Conservation (phyloP, 345 rosid genomes). For the Cardamine resedifolia region DNA sequence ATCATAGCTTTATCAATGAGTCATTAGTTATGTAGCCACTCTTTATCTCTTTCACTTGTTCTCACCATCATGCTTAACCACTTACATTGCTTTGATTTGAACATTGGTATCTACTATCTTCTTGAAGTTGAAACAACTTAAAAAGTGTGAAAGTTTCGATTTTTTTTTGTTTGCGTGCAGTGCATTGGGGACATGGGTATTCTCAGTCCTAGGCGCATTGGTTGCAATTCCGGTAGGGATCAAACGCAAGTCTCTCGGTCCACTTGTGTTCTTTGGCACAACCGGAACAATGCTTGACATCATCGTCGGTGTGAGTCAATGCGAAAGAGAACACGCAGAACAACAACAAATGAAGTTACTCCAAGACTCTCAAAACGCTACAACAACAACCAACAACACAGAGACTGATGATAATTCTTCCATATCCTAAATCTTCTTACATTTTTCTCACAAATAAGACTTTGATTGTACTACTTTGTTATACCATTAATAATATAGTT, state of each 20-base stretch:
- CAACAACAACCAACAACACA: slow-evolving; percentile 1
- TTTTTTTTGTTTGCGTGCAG: slow-evolving; percentile 41
- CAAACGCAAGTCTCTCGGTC: slow-evolving; percentile 79
- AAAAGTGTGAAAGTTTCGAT: not conserved
- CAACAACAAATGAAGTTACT: slow-evolving; percentile 79
- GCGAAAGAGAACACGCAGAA: slow-evolving; percentile 98
- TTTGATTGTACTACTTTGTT: not conserved
- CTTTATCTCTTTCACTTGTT: slow-evolving; percentile 2
- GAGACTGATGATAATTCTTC: slow-evolving; percentile 22
- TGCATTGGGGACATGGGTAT: slow-evolving; percentile 95
- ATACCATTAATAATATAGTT: not conserved
- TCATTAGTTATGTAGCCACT: not conserved
- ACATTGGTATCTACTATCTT: not conserved
- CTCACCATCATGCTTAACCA: not conserved
- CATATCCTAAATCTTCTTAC: slow-evolving; percentile 9
- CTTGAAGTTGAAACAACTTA: not conserved
- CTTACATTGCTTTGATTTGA: not conserved
- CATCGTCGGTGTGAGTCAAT: slow-evolving; percentile 79
- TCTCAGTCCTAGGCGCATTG: slow-evolving; percentile 83
- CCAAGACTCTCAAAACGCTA: slow-evolving; percentile 54
- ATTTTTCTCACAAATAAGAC: not conserved
- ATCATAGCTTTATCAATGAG: not conserved
- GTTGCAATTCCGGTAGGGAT: slow-evolving; percentile 92
- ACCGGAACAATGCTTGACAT: slow-evolving; percentile 97
- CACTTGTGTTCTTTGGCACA: slow-evolving; percentile 94